Conservation (phyloP, 768 basidiomycete species). For the Calocybe gangraenosa region DNA sequence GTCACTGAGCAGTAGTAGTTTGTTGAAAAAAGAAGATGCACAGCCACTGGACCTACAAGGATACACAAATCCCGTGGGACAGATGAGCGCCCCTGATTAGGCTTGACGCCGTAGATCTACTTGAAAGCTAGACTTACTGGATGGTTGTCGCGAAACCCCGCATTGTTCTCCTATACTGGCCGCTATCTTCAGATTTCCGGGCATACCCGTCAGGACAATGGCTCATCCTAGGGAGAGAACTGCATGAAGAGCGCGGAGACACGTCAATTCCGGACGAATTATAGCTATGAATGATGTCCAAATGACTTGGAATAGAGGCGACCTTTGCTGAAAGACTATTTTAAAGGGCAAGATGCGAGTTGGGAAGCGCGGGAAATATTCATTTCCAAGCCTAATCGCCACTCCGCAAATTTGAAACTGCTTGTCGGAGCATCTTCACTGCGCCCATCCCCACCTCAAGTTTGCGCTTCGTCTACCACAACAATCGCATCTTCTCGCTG, state of each 20-base stretch:
- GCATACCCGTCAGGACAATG: constrained; percentile 20
- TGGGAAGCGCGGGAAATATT: constrained; percentile 33
- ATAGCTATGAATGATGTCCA: neutral
- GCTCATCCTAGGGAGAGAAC: constrained; percentile 1
- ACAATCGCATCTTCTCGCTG: constrained; percentile 23
- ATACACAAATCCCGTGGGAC: constrained; percentile 29
- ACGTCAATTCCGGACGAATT: neutral
- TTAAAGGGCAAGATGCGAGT: constrained; percentile 16
- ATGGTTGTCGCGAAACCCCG: constrained; percentile 7
- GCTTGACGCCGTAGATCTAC: constrained; percentile 12
- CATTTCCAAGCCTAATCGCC: constrained; percentile 21
- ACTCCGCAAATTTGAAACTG: constrained; percentile 37
- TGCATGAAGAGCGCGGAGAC: neutral
- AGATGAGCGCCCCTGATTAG: constrained; percentile 9
- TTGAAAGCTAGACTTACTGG: neutral
- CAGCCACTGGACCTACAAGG: constrained; percentile 43
- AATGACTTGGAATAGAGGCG: constrained; percentile 4
- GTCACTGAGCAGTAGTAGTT: neutral
- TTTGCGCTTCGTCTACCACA: constrained; percentile 11
- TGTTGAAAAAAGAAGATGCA: constrained; percentile 20
- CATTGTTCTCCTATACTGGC: constrained; percentile 29
- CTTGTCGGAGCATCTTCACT: constrained; percentile 11
- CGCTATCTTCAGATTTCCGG: constrained; percentile 2
- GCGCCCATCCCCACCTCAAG: constrained; percentile 11
- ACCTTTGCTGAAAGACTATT: constrained; percentile 6